Base-by-base conservation (phyloP, 495 filamentous ascomycete species). In the Pyrenula aspistea region DNA sequence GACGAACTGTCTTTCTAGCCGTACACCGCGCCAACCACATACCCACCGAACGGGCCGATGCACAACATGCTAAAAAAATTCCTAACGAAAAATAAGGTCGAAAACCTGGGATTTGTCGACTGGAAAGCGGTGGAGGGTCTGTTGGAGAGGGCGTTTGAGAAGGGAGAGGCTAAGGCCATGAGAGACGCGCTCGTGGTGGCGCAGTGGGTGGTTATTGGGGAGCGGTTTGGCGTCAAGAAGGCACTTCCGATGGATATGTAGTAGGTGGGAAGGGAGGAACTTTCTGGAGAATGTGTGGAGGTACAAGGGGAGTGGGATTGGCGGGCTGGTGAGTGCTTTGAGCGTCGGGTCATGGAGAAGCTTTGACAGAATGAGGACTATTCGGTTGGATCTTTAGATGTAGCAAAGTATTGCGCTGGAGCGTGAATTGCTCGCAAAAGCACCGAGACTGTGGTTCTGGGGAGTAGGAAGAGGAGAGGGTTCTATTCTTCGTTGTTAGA, bases 81-180 rank as follows among this genome's bases (percentile, higher is more conserved):
- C 3, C 56, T 73, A 12, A 76, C 71, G 2, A 51, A 62, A 53
- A 69, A 71, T 25, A 70, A 68, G 57, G 65, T 77, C 0, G 68
- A 76, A 53, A 59, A 55, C 24, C 58, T 77, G 2, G 75, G 75
- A 0, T 83, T 82, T 53, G 42, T 71, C 42, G 62, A 62, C 47
- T 68, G 58, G 60, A 53, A 59, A 2, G 52, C 62, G 23, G 61
- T 69, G n/a, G 60, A 64, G 51, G 54, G 50, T 2, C 55, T 62
- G 19, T 53, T 75, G 21, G 59, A 62, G 2, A 60, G 54, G 42
- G 72, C 68, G 1, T 73, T 76, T 59, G 58, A 57, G 11, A 65
- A 60, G 1, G 54, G 59, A 19, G 62, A 63, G 21, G 12, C 15
- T 0, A n/a, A 57, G 24, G 55, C 53, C 0, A 56, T 63, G 11